A percentile compares a stretch with the other conserved stretches of the same genome.
Evolutionary conservation across 1,284 basidiomycete genomes (phyloP).

Genomic region (Porogramme epimiltina): DNA sequence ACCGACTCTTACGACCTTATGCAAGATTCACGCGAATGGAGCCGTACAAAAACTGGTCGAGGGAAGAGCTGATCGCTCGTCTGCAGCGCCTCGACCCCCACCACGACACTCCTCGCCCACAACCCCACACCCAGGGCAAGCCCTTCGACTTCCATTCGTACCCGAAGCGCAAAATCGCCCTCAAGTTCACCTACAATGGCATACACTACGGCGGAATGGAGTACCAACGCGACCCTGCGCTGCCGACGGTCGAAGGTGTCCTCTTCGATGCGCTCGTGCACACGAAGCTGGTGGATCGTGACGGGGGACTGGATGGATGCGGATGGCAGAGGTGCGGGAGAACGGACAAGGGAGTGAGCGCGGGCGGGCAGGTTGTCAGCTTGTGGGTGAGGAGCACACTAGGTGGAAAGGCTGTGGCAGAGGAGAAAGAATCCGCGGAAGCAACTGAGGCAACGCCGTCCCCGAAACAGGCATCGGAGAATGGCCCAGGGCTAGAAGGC

Average conservation of each 20-base stretch:
- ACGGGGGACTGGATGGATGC: conserved; percentile 80
- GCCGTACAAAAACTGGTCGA: conserved; percentile 59
- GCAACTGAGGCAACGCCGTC: background rate
- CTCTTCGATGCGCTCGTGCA: conserved; percentile 83
- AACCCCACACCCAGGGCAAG: conserved; percentile 24
- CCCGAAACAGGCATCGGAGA: conserved; percentile 1
- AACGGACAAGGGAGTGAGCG: conserved; percentile 95
- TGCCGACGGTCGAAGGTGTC: conserved; percentile 91
- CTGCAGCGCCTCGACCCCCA: conserved; percentile 54
- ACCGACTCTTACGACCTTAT: conserved; percentile 26
- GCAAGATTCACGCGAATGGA: conserved; percentile 24
- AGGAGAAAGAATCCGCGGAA: background rate
- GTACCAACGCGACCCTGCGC: conserved; percentile 68
- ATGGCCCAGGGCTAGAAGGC: conserved; percentile 27
- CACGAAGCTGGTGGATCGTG: conserved; percentile 73
- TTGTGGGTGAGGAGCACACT: conserved; percentile 83
- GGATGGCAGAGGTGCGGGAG: conserved; percentile 92
- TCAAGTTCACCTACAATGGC: conserved; percentile 92
- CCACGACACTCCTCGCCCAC: conserved; percentile 11
- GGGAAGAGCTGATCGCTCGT: conserved; percentile 67
- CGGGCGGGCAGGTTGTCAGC: conserved; percentile 92
- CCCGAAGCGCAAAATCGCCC: conserved; percentile 84
- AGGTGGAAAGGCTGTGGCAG: conserved; percentile 11
- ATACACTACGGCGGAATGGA: conserved; percentile 92
- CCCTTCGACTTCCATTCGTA: conserved; percentile 69